Conservation (phyloP, 108 stramenopile species). For the Stephanodiscus minutulus region DNA sequence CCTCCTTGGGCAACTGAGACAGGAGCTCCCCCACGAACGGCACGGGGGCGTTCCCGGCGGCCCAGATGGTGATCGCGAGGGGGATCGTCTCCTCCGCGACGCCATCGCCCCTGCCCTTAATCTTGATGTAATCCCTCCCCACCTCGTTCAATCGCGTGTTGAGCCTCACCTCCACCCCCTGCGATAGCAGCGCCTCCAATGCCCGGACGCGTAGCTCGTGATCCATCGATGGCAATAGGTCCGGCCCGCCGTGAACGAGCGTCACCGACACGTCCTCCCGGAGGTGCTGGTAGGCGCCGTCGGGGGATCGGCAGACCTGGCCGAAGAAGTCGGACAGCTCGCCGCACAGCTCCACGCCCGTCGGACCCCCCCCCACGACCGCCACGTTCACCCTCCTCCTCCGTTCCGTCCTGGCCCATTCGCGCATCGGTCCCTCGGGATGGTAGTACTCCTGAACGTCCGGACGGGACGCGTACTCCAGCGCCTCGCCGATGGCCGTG, state of each 20-base stretch:
- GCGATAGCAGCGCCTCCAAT: constrained; percentile 34
- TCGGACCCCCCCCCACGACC: constrained; percentile 57
- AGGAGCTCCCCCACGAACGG: constrained; percentile 58
- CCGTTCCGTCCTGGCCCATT: constrained; percentile 30
- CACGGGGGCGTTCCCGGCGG: constrained; percentile 70
- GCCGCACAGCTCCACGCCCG: constrained; percentile 68
- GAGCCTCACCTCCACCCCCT: constrained; percentile 63
- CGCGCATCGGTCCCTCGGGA: constrained; percentile 17
- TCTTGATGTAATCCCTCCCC: constrained; percentile 40
- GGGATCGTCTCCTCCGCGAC: constrained; percentile 50
- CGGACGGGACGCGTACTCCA: constrained; percentile 53
- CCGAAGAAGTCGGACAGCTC: constrained; percentile 67
- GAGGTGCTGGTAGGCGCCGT: constrained; percentile 61
- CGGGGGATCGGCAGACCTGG: constrained; percentile 41
- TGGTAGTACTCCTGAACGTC: constrained; percentile 56
- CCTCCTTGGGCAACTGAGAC: constrained; percentile 49
- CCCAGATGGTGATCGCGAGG: constrained; percentile 61
- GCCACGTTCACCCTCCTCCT: constrained; percentile 40
- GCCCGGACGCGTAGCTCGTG: constrained; percentile 51
- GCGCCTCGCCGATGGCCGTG: constrained; percentile 52
- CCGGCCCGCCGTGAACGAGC: constrained; percentile 58
- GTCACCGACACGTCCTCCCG: constrained; percentile 50
- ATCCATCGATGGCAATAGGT: constrained; percentile 69
- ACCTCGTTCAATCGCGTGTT: constrained; percentile 62
- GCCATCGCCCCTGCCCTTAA: constrained; percentile 31